phyloP scores from a whole-genome alignment of 1,139 yeast genomes.

The Kluyveromyces sp. region DNA sequence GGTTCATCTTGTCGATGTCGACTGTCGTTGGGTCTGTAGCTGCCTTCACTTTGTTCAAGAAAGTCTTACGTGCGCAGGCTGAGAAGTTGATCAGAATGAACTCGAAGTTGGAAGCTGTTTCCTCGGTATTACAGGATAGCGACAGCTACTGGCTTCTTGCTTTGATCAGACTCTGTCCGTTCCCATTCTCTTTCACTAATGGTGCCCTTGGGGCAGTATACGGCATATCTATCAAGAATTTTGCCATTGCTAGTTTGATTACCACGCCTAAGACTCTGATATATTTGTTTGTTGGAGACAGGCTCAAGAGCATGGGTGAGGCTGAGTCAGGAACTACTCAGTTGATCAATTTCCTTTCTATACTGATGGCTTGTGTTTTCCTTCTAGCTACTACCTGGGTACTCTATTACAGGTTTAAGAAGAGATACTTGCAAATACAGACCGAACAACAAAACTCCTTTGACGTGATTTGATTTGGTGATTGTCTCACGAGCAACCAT shows the following conservation, averaged over 20 bases:
- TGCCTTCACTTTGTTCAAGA: conserved; percentile 64
- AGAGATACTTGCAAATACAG: conserved; percentile 30
- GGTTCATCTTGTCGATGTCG: conserved; percentile 66
- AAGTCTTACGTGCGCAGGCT: conserved; percentile 53
- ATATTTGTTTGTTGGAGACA: conserved; percentile 74
- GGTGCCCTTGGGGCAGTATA: conserved; percentile 90
- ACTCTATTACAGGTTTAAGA: conserved; percentile 51
- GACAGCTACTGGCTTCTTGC: conserved; percentile 62
- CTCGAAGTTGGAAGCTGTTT: conserved; percentile 65
- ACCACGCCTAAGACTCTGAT: conserved; percentile 78
- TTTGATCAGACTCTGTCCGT: conserved; percentile 76
- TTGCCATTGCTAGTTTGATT: conserved; percentile 61
- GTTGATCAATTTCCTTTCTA: conserved; percentile 56
- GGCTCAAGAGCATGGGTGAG: conserved; percentile 65
- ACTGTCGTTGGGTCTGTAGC: conserved; percentile 67
- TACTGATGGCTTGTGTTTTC: conserved; percentile 50
- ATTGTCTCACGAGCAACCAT: too few species aligned
- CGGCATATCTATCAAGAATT: conserved; percentile 54
- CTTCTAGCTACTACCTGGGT: conserved; percentile 61
- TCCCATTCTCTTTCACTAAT: conserved; percentile 86
- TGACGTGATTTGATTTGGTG: conserved; percentile 6
- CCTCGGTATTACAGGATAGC: conserved; percentile 63
- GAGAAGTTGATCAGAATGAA: conserved; percentile 44
- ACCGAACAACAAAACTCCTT: conserved; percentile 12
- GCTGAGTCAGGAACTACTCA: conserved; percentile 46